These are phyloP conservation scores for Colletotrichum zoysiae DNA, from an alignment of 2,329 filamentous ascomycete species.

Conservation along the genomic window DNA sequence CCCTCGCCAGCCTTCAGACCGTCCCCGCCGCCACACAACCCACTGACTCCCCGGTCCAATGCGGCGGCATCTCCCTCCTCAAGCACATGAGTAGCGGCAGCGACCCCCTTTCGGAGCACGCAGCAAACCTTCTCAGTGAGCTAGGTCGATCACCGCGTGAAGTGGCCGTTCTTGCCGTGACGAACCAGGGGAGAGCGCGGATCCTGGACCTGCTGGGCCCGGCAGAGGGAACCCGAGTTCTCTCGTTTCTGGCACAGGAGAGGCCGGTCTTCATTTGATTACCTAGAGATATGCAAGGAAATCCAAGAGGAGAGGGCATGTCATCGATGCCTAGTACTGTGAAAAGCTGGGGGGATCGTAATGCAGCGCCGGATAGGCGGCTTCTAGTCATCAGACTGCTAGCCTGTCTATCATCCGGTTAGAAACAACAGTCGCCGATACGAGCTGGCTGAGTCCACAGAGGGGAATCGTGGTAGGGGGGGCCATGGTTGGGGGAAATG, in stretches of 20 bases:
- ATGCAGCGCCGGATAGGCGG: slow-evolving; percentile 17
- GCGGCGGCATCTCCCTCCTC: neutral
- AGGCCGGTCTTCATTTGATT: slow-evolving; percentile 2
- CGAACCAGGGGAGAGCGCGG: slow-evolving; percentile 38
- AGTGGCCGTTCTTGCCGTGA: slow-evolving; percentile 45
- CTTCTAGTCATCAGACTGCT: neutral
- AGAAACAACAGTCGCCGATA: slow-evolving; percentile 1
- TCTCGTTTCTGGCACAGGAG: slow-evolving; percentile 48
- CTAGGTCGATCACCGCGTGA: slow-evolving; percentile 46
- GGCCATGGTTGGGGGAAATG: slow-evolving; percentile 7
- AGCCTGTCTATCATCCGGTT: neutral
- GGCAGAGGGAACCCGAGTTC: slow-evolving; percentile 47
- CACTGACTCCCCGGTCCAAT: slow-evolving; percentile 5
- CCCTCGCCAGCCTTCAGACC: slow-evolving; percentile 54
- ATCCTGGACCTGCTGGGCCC: slow-evolving; percentile 49
- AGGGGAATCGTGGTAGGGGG: neutral
- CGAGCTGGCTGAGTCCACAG: slow-evolving; percentile 6
- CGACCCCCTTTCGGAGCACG: slow-evolving; percentile 43
- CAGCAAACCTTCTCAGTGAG: slow-evolving; percentile 48
- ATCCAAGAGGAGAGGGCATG: neutral
- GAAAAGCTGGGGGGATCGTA: neutral
- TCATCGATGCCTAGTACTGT: neutral
- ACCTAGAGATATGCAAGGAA: neutral
- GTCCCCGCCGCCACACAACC: slow-evolving; percentile 43
- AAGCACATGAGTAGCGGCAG: slow-evolving; percentile 44